These are phyloP conservation scores for Fusarium ramigenum DNA, from an alignment of 2,329 filamentous ascomycete species.

Conservation along the genomic window DNA sequence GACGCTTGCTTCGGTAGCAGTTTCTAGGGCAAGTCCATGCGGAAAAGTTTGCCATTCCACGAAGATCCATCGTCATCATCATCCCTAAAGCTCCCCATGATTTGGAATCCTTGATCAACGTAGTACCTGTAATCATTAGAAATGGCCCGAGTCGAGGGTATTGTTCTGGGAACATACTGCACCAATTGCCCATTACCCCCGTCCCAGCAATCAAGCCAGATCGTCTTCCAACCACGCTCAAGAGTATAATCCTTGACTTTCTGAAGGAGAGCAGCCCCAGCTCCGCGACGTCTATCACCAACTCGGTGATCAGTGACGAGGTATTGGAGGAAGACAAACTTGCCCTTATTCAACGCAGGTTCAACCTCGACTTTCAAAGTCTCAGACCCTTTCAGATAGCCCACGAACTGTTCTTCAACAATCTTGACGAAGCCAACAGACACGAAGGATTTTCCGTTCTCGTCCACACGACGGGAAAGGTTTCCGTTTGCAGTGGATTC, in stretches of 20 bases:
- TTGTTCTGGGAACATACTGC: slow-evolving; percentile 14
- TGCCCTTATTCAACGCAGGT: slow-evolving; percentile 19
- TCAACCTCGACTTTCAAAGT: slow-evolving; percentile 15
- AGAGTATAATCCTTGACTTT: slow-evolving; percentile 29
- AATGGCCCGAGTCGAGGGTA: not conserved
- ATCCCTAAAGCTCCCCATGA: slow-evolving; percentile 18
- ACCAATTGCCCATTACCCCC: slow-evolving; percentile 38
- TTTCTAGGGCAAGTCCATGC: slow-evolving; percentile 24
- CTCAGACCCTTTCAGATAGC: slow-evolving; percentile 19
- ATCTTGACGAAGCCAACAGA: slow-evolving; percentile 25
- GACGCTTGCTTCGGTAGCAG: not conserved
- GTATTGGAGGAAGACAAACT: slow-evolving; percentile 26
- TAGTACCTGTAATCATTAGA: slow-evolving; percentile 35
- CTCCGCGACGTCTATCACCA: slow-evolving; percentile 22
- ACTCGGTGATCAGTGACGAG: slow-evolving; percentile 26
- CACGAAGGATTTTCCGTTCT: slow-evolving; percentile 18
- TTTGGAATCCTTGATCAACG: slow-evolving; percentile 24
- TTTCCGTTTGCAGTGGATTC: not conserved
- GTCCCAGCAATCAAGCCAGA: slow-evolving; percentile 45
- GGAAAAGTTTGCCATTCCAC: slow-evolving; percentile 32
- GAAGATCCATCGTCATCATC: not conserved
- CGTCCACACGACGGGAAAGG: slow-evolving; percentile 29
- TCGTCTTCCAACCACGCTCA: slow-evolving; percentile 19
- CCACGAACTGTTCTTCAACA: slow-evolving; percentile 4
- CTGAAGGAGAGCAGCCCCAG: slow-evolving; percentile 23